Evolutionary conservation across 805 yeast species (phyloP).

Genomic region (Saturnispora bothae): DNA sequence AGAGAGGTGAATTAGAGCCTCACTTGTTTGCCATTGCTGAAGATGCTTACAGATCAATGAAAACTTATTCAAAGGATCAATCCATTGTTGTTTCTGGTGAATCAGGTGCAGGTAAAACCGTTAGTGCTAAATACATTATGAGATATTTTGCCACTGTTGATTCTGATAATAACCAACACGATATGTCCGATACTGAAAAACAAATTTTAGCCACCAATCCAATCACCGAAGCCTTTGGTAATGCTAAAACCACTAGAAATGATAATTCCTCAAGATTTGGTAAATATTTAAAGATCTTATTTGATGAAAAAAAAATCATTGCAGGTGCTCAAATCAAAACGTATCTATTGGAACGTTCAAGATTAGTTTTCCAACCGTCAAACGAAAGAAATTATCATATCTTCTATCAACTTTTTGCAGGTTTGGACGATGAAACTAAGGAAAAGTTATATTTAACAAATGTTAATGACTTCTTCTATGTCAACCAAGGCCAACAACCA

Average conservation of each 20-base stretch:
- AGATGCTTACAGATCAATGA: constrained; percentile 94
- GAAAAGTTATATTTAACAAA: constrained; percentile 47
- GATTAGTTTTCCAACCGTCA: constrained; percentile 86
- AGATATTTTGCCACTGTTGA: constrained; percentile 95
- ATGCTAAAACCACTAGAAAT: constrained; percentile 94
- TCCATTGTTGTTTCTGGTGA: constrained; percentile 97
- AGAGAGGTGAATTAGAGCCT: constrained; percentile 92
- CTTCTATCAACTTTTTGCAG: constrained; percentile 80
- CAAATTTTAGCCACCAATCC: constrained; percentile 96
- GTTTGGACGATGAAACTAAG: constrained; percentile 49
- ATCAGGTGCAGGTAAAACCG: constrained; percentile 98
- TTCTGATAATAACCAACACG: constrained; percentile 34
- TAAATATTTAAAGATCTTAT: constrained; percentile 84
- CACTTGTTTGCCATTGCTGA: constrained; percentile 97
- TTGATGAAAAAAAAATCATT: constrained; percentile 63
- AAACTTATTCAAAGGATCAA: constrained; percentile 73
- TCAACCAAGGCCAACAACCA: constrained; percentile 79
- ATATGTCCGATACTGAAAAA: constrained; percentile 85
- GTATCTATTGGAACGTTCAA: constrained; percentile 82
- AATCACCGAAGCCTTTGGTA: constrained; percentile 96
- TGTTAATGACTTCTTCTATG: constrained; percentile 64
- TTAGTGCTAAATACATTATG: constrained; percentile 94
- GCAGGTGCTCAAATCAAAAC: constrained; percentile 94
- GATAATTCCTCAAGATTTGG: constrained; percentile 98
- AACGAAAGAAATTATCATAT: constrained; percentile 93